Evolutionary conservation across 1,284 basidiomycete species (phyloP).

Genomic region (Boletus semigastroideus): DNA sequence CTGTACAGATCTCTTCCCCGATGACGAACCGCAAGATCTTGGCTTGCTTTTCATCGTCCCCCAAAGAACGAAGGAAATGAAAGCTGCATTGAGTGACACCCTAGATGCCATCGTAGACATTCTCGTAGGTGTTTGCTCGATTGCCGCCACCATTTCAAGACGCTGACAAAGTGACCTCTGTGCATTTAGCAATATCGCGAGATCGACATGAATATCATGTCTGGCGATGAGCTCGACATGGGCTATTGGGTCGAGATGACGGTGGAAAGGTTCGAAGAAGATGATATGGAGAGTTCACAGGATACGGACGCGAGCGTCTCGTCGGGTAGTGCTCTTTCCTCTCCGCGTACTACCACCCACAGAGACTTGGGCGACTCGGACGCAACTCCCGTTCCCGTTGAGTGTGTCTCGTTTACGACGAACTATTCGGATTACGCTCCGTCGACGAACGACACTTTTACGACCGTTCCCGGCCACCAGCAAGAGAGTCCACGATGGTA

Average conservation of each 20-base stretch:
- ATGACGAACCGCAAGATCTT: slow-evolving; percentile 15
- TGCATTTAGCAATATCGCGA: neutral
- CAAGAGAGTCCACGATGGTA: neutral
- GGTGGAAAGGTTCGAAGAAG: neutral
- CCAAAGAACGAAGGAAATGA: slow-evolving; percentile 12
- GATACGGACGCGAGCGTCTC: too few species aligned
- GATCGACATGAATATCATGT: slow-evolving; percentile 5
- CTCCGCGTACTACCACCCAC: too few species aligned
- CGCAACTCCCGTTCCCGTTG: neutral
- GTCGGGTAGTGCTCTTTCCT: too few species aligned
- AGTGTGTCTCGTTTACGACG: neutral
- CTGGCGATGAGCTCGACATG: slow-evolving; percentile 15
- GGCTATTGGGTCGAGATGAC: slow-evolving; percentile 21
- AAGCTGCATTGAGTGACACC: slow-evolving; percentile 1
- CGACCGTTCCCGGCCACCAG: neutral
- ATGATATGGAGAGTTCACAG: too few species aligned
- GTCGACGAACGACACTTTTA: neutral
- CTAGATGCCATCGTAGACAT: slow-evolving; percentile 2
- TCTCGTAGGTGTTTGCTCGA: slow-evolving; percentile 10
- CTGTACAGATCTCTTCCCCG: slow-evolving; percentile 6
- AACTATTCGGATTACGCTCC: neutral
- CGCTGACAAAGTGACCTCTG: too few species aligned
- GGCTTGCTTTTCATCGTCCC: slow-evolving; percentile 10
- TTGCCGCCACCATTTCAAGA: too few species aligned
- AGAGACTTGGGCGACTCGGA: too few species aligned